Base-by-base conservation (phyloP, 139 green algal genomes). In the Chlorella sorokiniana region DNA sequence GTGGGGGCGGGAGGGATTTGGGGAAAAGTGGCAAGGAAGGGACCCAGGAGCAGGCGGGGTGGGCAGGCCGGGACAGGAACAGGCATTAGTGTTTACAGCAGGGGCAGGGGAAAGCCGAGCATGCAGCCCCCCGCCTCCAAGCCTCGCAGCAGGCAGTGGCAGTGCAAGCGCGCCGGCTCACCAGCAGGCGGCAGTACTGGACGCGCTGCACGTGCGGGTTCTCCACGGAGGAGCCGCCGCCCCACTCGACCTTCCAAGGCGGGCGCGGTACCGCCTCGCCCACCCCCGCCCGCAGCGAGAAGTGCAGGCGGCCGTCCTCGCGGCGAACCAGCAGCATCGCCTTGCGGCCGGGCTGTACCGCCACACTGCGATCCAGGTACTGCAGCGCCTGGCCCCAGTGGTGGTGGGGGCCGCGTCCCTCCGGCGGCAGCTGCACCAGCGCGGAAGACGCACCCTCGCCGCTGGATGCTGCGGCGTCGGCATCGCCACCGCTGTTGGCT, bases 161-260 rank as follows among this genome's bases (percentile, higher is more conserved):
- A 33, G 16, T 16, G 6, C n/a, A 31, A 10, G 29, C 18, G 10
- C 6, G 18, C n/a, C 22, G n/a, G 2, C 78, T 71, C 59, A 94
- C 85, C 78, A 96, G 86, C 9, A 96, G 89, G 76, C 95, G 73
- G 79, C 92, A 95, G 87, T 97, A 97, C 65, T 94, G 88, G 9
- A 95, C 92, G 1, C 94, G 89, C 86, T 97, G 94, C 69, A 88
- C 90, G 87, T 97, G 94, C 0, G 94, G 94, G 74, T 94, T 96
- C 85, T 97, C 94, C 1, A 96, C 83, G 1, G 88, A 94, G 0
- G 93, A 84, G 2, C 94, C 94, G 35, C 94, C 94, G 38, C 94
- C 94, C 94, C 94, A 97, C 84, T 95, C 89, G 22, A 93, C 85
- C 80, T 91, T 92, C 90, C 89, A 96, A 2, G 93, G 93, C n/a